Evolutionary conservation across 1,284 basidiomycete species (phyloP), one percentile per base, ranked within the genome.

Genomic region (Cerrena zonata): DNA sequence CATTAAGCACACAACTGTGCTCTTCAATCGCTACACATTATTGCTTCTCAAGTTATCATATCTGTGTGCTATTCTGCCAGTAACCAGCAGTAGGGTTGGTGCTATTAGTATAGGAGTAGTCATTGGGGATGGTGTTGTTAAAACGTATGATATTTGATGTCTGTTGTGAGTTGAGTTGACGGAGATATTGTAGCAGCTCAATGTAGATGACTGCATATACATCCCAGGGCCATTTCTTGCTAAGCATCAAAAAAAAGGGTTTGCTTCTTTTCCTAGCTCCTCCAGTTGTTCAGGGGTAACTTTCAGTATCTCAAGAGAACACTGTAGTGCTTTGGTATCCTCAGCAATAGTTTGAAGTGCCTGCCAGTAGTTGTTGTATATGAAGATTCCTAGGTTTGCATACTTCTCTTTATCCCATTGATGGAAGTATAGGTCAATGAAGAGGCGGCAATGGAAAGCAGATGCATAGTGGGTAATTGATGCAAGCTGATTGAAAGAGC

Each of bases 381-480:
- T 21, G 22, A n/a, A 42, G 4, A 30, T 56, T 11, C 57, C 56
- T 10, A 62, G 49, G 19, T 61, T 60, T 0, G 30, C 24, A 39
- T 65, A 65, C 47, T 60, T 59, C 40, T 68, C 65, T 11, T 54
- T 41, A 41, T 70, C 66, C 64, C 62, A 65, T 11, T 60, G 58
- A 7, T 43, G 22, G 47, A 65, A 63, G 49, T 57, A 61, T 1
- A 49, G 36, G 10, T 63, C 53, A 13, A 69, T 64, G 24, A 54
- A 46, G 13, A 60, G 54, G 4, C 48, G 53, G 2, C 62, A 56
- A 24, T 63, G 62, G 44, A 60, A 69, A 2, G 43, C 3, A 0
- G 64, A 63, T 0, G 61, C 61, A 48, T 67, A 65, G 15, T 63
- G 54, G 1, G 55, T 62, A 15, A 60, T 45, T 0, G 45, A 13